Base-by-base conservation (phyloP, 2,329 filamentous ascomycete genomes). In the Lasiodiplodia gonubiensis region DNA sequence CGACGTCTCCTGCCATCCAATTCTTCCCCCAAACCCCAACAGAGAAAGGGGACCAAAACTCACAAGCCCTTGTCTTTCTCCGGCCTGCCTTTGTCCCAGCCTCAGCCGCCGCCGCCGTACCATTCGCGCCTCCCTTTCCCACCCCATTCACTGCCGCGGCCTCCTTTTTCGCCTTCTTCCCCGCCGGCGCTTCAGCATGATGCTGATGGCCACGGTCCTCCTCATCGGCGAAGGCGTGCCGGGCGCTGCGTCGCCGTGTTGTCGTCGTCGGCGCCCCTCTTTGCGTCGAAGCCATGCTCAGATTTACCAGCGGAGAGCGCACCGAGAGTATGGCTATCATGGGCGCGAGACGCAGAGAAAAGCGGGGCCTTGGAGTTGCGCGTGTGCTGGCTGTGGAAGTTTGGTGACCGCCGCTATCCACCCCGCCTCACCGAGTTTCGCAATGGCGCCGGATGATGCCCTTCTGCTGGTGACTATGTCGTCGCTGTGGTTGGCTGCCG, bases 231-330 rank as follows among this genome's bases (percentile, higher is more conserved):
- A 81, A 81, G 54, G 80, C 80, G 60, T 78, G 76, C 64, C 80
- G 78, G 71, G 79, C 80, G 71, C 82, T 84, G 72, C 80, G 76
- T 73, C 83, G 77, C 77, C 82, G 81, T 74, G 78, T 78, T 53
- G 74, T 78, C 18, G 53, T 46, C 30, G 33, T 55, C 53, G 33
- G 27, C 49, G 23, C 55, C 35, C 75, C 72, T 68, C 78, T 75
- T 64, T 82, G 82, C 71, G 79, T 76, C 69, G 81, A 80, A 71
- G 80, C 77, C 83, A 84, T 85, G 70, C 77, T 79, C 70, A 84
- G 78, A 37, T 76, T 73, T 77, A 82, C 78, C 69, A 84, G 74
- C 68, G 83, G 83, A 67, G 76, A 74, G 69, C 79, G 78, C 70
- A 76, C 42, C 27, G 59, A 42, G 25, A 67, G 49, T 52, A 63